A percentile compares a stretch with the other conserved stretches of the same genome.
These are phyloP conservation scores for Colletotrichum liriopes DNA, from an alignment of 2,329 filamentous ascomycete genomes.

Conservation along the genomic window DNA sequence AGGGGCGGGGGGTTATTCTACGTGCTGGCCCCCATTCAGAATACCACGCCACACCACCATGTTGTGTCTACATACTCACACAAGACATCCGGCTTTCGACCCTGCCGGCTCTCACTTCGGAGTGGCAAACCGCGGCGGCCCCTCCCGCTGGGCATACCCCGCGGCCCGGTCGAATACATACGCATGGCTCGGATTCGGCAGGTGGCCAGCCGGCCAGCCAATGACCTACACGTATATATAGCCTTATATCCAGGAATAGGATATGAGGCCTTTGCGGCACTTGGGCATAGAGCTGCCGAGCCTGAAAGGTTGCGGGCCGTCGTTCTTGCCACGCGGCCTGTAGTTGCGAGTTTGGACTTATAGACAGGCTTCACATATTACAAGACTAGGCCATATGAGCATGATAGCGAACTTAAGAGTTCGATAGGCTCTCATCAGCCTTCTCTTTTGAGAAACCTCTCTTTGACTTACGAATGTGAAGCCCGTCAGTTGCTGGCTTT, in stretches of 20 bases:
- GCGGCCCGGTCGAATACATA: constrained; percentile 2
- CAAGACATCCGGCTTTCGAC: constrained; percentile 5
- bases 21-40: constrained; percentile 1
- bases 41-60: constrained; percentile 9
- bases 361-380: not conserved
- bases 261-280: not conserved
- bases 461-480: not conserved
- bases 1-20: not conserved
- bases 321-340: not conserved
- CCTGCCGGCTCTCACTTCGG: constrained; percentile 11
- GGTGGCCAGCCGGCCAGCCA: not conserved
- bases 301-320: not conserved
- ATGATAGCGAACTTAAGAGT: not conserved
- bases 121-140: constrained; percentile 28
- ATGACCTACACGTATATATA: not conserved
- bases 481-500: not conserved
- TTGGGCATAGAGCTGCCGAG: not conserved
- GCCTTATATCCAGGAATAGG: not conserved
- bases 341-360: constrained; percentile 1
- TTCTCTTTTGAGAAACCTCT: not conserved
- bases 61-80: not conserved
- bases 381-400: too few species aligned
- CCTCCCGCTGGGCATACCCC: constrained; percentile 20
- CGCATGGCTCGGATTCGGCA: constrained; percentile 3
- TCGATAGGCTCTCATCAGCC: not conserved